phyloP scores from a whole-genome alignment of 441 rosid genomes.

The Jatropha podagrica region DNA sequence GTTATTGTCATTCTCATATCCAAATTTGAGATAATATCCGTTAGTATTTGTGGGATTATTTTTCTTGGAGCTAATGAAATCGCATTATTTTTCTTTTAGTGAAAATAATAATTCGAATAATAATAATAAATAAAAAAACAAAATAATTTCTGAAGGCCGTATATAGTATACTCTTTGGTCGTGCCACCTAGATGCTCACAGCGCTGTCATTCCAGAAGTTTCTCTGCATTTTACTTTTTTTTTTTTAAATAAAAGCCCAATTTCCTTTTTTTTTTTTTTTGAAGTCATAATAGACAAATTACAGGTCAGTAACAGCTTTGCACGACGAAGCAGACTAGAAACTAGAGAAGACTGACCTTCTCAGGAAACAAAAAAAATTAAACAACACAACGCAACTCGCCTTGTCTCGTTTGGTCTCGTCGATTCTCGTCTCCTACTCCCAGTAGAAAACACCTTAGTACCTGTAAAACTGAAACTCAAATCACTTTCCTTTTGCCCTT shows the following conservation, averaged over 20 bases:
- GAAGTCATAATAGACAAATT: neutral
- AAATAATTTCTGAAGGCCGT: too few species aligned
- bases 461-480: neutral
- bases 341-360: neutral
- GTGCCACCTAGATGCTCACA: neutral
- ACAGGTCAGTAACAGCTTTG: slow-evolving; percentile 1
- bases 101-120: too few species aligned
- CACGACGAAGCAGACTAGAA: neutral
- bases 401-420: too few species aligned
- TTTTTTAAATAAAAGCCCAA: neutral
- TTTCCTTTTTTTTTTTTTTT: neutral
- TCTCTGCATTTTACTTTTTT: neutral
- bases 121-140: too few species aligned
- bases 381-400: too few species aligned
- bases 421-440: neutral
- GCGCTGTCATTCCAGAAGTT: neutral
- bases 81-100: too few species aligned
- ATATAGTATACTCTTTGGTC: too few species aligned
- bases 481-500: neutral
- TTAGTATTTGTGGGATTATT: too few species aligned
- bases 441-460: neutral
- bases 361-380: too few species aligned
- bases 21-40: too few species aligned
- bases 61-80: too few species aligned
- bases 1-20: too few species aligned